Conservation (phyloP, 441 rosid species). For the Brassica hybrid region DNA sequence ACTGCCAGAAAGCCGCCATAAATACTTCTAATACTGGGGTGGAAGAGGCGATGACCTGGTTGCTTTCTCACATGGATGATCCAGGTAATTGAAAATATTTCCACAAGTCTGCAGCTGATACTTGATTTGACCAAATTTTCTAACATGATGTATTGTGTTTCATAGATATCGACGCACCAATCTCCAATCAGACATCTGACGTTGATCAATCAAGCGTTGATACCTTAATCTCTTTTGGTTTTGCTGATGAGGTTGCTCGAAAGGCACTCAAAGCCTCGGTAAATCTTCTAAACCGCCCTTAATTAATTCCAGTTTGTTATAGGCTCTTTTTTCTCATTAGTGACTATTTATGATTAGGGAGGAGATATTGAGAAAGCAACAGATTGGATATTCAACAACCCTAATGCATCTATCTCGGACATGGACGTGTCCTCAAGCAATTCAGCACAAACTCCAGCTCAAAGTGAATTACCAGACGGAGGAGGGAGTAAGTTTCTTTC, state of each 20-base stretch:
- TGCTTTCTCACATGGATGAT: slow-evolving; percentile 92
- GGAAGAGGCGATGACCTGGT: slow-evolving; percentile 98
- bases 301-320: no score
- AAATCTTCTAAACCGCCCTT: slow-evolving; percentile 21
- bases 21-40: slow-evolving; percentile 81
- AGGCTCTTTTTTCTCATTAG: not conserved
- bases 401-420: slow-evolving; percentile 67
- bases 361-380: no score
- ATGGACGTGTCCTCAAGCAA: slow-evolving; percentile 73
- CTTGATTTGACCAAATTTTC: no score
- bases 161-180: slow-evolving; percentile 77
- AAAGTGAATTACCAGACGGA: slow-evolving; percentile 70
- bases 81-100: slow-evolving; percentile 60
- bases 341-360: slow-evolving; percentile 49
- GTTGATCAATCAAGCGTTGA: no score
- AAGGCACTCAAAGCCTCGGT: slow-evolving; percentile 90
- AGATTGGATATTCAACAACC: slow-evolving; percentile 98
- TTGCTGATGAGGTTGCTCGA: slow-evolving; percentile 78
- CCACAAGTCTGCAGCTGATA: not conserved
- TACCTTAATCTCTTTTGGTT: slow-evolving; percentile 92
- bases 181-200: no score
- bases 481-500: slow-evolving; percentile 77
- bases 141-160: slow-evolving; percentile 5
- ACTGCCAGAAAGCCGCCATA: slow-evolving; percentile 94
- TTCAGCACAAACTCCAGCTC: slow-evolving; percentile 46